Base-by-base conservation (phyloP, 2,329 filamentous ascomycete genomes). In the Thelonectria blattea region DNA sequence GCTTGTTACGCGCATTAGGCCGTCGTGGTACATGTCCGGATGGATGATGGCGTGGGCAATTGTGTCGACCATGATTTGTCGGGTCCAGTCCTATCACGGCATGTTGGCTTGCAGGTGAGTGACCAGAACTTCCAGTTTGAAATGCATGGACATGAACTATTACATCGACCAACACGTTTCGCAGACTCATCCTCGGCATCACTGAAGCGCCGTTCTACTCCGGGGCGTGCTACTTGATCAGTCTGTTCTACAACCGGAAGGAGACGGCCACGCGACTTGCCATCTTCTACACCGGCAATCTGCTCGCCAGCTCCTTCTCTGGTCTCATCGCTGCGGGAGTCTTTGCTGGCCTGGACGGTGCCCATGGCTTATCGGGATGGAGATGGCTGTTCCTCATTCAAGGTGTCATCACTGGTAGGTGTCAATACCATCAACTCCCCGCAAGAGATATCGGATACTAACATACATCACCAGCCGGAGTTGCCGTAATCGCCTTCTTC, bases 241-340 rank as follows among this genome's bases (percentile, higher is more conserved):
- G 79, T 2, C 79, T 82, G 39, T 86, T 83, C 72, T 87, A 86
- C 70, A 85, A 81, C 2, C 75, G 81, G 32, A 80, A 83, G 65
- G 78, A 80, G 64, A 66, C 81, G 24, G 73, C 76, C n/a, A 70
- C 75, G 2, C 73, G 79, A 43, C 77, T 80, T 9, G 76, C 79
- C 2, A 77, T 81, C 56, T 72, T 83, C 1, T 83, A 83, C 60
- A 74, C 79, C 0, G 78, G 77, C 2, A 75, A 74, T 15, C 70
- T 76, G 15, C 58, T 75, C 9, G 72, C 74, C 3, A 74, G 71
- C 7, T 74, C 76, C 1, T 81, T 81, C 53, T 76, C 76, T 0
- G 79, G 80, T 2, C 69, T 83, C 3, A 79, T 83, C 34, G 79
- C 78, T 0, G 76, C 79, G 0, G 78, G 74, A 4, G 75, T 79